Conservation (phyloP, 129 eudicot genomes). For the Deinandra increscens region DNA sequence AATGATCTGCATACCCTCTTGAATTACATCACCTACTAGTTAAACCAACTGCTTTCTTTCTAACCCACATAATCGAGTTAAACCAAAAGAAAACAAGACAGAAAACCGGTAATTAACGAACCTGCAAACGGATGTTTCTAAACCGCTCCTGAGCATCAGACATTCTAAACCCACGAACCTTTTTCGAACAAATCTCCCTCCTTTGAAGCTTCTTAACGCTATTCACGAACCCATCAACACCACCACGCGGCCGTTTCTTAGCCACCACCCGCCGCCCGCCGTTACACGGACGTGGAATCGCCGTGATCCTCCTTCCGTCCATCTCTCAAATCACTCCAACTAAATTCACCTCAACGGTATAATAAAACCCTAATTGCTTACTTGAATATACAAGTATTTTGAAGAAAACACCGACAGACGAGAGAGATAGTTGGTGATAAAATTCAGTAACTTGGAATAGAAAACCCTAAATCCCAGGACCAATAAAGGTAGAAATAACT, state of each 20-base stretch:
- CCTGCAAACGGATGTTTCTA: constrained; percentile 79
- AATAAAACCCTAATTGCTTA: constrained; percentile 20
- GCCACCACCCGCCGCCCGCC: constrained; percentile 84
- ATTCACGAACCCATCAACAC: constrained; percentile 78
- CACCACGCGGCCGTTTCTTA: constrained; percentile 68
- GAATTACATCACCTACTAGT: neutral
- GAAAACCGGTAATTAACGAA: constrained; percentile 24
- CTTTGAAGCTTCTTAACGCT: constrained; percentile 91
- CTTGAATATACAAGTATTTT: too few species aligned
- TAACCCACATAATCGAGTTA: neutral
- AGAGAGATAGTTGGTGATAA: neutral
- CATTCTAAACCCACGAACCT: constrained; percentile 76
- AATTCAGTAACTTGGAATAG: neutral
- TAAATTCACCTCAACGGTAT: neutral
- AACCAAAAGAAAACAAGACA: neutral
- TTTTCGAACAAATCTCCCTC: constrained; percentile 83
- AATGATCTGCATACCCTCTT: too few species aligned
- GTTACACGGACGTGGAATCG: constrained; percentile 79
- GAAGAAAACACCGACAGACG: neutral
- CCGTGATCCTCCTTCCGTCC: constrained; percentile 87
- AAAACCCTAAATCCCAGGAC: constrained; percentile 34
- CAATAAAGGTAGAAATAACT: neutral
- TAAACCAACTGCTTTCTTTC: neutral
- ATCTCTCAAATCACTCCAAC: constrained; percentile 22
- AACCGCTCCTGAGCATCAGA: constrained; percentile 86